Conservation (phyloP, 1,284 basidiomycete genomes). For the Trametes versicolor region DNA sequence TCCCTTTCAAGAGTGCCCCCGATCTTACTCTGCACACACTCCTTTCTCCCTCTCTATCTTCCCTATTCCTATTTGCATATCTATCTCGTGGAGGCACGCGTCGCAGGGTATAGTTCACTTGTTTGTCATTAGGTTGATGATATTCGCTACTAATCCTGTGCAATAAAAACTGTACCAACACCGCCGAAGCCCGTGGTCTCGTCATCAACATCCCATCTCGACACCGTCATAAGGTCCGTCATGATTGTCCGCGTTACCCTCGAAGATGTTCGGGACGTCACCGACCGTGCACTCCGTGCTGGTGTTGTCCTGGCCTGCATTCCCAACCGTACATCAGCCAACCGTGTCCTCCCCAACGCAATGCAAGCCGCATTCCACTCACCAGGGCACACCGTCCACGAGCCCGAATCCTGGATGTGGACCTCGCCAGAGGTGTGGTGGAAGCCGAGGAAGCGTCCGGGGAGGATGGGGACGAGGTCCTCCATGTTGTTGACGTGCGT, state of each 20-base stretch:
- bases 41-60: neutral
- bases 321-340: neutral
- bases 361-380: neutral
- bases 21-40: neutral
- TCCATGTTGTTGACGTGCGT: conserved; percentile 46
- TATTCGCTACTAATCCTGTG: too few species aligned
- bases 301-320: conserved; percentile 62
- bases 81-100: too few species aligned
- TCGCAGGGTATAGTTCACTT: too few species aligned
- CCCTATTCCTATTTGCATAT: too few species aligned
- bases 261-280: conserved; percentile 59
- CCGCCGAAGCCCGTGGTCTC: neutral
- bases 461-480: conserved; percentile 43
- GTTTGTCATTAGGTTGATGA: too few species aligned
- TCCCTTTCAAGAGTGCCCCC: neutral
- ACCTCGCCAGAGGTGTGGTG: conserved; percentile 68
- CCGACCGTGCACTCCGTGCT: conserved; percentile 60
- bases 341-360: neutral
- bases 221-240: conserved; percentile 66
- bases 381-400: conserved; percentile 62
- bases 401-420: conserved; percentile 59
- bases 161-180: neutral
- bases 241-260: conserved; percentile 55
- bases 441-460: conserved; percentile 57
- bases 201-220: conserved; percentile 47